Conservation (phyloP, 2,329 filamentous ascomycete species). For the Nannizzia gypsea region DNA sequence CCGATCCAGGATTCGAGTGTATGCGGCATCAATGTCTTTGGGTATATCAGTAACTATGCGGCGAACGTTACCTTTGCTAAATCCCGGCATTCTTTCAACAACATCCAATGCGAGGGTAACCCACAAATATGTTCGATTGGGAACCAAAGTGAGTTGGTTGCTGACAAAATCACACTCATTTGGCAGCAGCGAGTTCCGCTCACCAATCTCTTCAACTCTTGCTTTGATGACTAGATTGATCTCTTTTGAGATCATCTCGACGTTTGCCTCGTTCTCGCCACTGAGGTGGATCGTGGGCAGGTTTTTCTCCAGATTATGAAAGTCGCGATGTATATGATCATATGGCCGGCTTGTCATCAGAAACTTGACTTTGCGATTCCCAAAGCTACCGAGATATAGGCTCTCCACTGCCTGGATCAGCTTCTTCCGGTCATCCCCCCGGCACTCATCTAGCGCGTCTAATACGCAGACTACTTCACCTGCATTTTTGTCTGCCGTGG, state of each 20-base stretch:
- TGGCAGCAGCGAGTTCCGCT: background rate
- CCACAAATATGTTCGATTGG: background rate
- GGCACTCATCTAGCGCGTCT: slow-evolving; percentile 36
- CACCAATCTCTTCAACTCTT: background rate
- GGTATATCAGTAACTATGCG: too few relatives aligned
- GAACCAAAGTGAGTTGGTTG: background rate
- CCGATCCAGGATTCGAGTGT: background rate
- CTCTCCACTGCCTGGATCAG: slow-evolving; percentile 19
- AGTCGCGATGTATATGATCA: background rate
- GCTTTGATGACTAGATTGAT: background rate
- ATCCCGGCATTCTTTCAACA: too few relatives aligned
- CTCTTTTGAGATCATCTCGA: background rate
- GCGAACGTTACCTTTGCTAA: too few relatives aligned
- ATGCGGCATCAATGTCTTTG: background rate
- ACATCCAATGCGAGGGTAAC: background rate
- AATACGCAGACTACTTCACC: slow-evolving; percentile 27
- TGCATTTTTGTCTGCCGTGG: slow-evolving; percentile 7
- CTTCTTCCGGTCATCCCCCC: slow-evolving; percentile 11
- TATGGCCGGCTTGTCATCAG: slow-evolving; percentile 20
- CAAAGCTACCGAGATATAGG: slow-evolving; percentile 15
- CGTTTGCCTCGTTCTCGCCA: background rate
- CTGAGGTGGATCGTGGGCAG: background rate
- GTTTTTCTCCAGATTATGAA: too few relatives aligned
- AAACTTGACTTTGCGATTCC: slow-evolving; percentile 24
- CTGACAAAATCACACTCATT: background rate